Evolutionary conservation across 2,329 filamentous ascomycete species (phyloP), one percentile per base, ranked within the genome.

Genomic region (Blumeriella jaapii): DNA sequence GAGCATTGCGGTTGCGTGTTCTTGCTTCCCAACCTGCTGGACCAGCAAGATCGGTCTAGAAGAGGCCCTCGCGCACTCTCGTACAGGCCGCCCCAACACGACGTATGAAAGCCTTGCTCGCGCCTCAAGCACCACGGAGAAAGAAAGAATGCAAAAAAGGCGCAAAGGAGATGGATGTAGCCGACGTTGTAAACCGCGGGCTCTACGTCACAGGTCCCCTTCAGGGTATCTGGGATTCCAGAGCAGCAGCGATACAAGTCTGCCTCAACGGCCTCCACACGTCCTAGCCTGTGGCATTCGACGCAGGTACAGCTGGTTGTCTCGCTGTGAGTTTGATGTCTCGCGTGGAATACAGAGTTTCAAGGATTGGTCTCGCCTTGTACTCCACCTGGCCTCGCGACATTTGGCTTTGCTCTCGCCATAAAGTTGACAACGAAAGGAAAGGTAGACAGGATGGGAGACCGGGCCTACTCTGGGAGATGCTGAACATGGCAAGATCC

Each of bases 271-370:
- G 39, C 44, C 42, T 49, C 46, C 46, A 49, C 46, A 42, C 41
- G 23, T 44, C 29, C 32, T 31, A 36, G 36, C 37, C 26, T 31
- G 22, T 38, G 17, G 33, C 34, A 36, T 39, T 31, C 26, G 22
- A 41, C 29, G 42, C 36, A 50, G 47, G 47, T 48, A 45, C 47
- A 42, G 39, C 42, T 23, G 30, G 16, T 40, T 38, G 33, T 31
- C 44, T 42, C 44, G 29, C 15, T 29, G 31, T 19, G 42, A 49
- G 51, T 40, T 57, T 45, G 44, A 67, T 79, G 43, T 79, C 71
- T 73, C 74, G 74, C 74, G 76, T 74, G 71, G 74, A 78, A 78
- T 79, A 79, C 74, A 78, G 71, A 78, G 73, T 65, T 54, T 68
- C 74, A 79, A 79, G 74, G 74, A 79, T 73, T 62, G 63, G 57